Base-by-base conservation (phyloP, 805 yeast genomes). In the Metschnikowia koreensis region DNA sequence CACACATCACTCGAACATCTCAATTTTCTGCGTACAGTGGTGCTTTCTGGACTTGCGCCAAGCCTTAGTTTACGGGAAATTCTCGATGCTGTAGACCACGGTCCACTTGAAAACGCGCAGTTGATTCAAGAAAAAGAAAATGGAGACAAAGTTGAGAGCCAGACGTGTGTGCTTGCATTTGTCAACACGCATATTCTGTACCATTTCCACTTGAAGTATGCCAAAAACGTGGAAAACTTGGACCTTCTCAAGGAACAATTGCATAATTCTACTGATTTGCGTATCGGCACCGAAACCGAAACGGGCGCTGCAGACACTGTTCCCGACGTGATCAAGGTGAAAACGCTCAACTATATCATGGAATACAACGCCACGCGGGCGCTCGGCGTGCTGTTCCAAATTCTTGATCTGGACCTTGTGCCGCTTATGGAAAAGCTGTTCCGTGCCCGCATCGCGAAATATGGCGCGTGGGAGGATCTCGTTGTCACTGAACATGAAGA, bases 31-130 rank as follows among this genome's bases (percentile, higher is more conserved):
- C 58, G 79, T 36, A 73, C 77, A 1, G 63, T 74, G 7, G 60
- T 71, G 29, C 48, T 74, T 26, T 64, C 60, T 44, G 66, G 72
- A 52, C 53, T 74, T 31, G 51, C 58, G 38, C 56, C 59, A 8
- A 59, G 59, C 16, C 49, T 73, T 27, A 46, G 66, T 0, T 53
- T 73, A 31, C 57, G 61, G 11, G 68, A 71, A 17, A 63, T 80
- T 15, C 63, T 82, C 41, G 75, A 80, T 43, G 65, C 69, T 33
- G 72, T 84, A 9, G 80, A 79, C 41, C 74, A 64, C 61, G 89
- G 87, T 3, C 87, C 89, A 0, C 74, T 86, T 36, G 91, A 86
- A 63, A 22, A 22, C 22, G 22, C 22, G 4, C 22, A 22, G 22
- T 22, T 22, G 22, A 22, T 22, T 22, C 22, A 22, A 22, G 22